Conservation (phyloP, 345 rosid genomes). For the Syzygium oleosum region DNA sequence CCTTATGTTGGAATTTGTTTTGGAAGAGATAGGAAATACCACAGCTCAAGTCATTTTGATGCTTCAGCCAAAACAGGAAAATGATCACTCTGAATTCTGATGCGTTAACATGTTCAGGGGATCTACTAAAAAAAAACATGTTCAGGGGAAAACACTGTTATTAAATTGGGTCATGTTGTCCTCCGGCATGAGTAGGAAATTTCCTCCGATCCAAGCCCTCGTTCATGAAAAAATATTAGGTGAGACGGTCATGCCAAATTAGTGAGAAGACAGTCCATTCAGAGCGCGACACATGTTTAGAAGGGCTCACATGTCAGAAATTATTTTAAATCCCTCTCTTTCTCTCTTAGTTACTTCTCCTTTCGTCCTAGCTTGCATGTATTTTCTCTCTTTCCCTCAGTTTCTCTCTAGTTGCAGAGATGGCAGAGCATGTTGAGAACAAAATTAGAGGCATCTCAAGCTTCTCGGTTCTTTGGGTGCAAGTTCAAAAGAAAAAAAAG, state of each 20-base stretch:
- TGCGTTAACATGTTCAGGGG: background rate
- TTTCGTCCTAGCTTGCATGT: slow-evolving; percentile 60
- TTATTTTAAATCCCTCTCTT: no score
- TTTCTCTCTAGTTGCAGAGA: background rate
- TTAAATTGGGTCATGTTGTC: background rate
- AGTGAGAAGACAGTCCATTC: no score
- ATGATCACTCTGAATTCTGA: background rate
- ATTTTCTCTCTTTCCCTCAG: background rate
- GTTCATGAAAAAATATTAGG: background rate
- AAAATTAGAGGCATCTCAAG: background rate
- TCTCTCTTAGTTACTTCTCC: no score
- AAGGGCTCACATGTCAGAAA: no score
- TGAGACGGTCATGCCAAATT: no score
- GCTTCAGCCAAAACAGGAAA: background rate
- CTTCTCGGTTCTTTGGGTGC: background rate
- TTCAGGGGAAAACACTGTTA: background rate
- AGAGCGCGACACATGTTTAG: no score
- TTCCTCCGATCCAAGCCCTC: background rate
- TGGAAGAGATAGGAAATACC: background rate
- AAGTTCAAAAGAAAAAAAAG: background rate
- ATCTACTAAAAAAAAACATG: background rate
- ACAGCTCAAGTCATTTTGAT: background rate
- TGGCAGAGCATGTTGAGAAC: background rate
- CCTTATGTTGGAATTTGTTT: background rate
- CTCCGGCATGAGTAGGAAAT: background rate